Evolutionary conservation across 2,329 filamentous ascomycete genomes (phyloP).

Genomic region (Aspergillus intermedius): DNA sequence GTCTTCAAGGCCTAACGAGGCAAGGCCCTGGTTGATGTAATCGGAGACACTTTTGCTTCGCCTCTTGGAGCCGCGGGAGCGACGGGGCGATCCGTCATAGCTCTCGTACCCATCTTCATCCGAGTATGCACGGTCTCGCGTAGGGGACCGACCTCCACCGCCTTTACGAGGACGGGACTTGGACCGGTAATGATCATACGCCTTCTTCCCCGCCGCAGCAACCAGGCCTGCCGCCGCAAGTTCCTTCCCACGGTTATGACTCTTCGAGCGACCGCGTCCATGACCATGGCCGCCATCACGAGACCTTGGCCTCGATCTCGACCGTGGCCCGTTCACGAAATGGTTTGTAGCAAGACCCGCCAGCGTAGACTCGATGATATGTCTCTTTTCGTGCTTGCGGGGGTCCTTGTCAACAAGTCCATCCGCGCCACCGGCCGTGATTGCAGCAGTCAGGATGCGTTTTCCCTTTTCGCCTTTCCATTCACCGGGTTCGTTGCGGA

Average conservation of each 20-base stretch:
- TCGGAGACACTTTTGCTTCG: slow-evolving; percentile 43
- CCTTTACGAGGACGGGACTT: slow-evolving; percentile 29
- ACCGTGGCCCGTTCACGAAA: slow-evolving; percentile 73
- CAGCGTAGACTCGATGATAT: slow-evolving; percentile 78
- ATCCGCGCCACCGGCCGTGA: slow-evolving; percentile 80
- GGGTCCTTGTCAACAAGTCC: slow-evolving; percentile 62
- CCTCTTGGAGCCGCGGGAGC: slow-evolving; percentile 33
- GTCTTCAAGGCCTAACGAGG: slow-evolving; percentile 38
- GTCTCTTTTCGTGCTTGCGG: slow-evolving; percentile 68
- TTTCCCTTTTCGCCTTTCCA: slow-evolving; percentile 91
- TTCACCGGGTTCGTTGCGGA: slow-evolving; percentile 78
- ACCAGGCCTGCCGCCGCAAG: slow-evolving; percentile 39
- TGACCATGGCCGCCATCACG: slow-evolving; percentile 9
- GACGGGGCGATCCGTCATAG: slow-evolving; percentile 41
- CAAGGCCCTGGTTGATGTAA: slow-evolving; percentile 40
- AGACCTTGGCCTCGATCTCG: slow-evolving; percentile 54
- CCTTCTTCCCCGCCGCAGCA: slow-evolving; percentile 44
- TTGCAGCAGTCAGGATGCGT: slow-evolving; percentile 79
- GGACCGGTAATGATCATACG: slow-evolving; percentile 39
- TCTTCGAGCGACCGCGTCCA: slow-evolving; percentile 41
- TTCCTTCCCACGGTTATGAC: slow-evolving; percentile 34
- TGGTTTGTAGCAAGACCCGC: slow-evolving; percentile 83
- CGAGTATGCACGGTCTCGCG: slow-evolving; percentile 33
- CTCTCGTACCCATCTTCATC: slow-evolving; percentile 20
- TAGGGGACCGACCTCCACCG: slow-evolving; percentile 39